phyloP scores from a whole-genome alignment of 768 basidiomycete genomes.

The Suillus plorans region DNA sequence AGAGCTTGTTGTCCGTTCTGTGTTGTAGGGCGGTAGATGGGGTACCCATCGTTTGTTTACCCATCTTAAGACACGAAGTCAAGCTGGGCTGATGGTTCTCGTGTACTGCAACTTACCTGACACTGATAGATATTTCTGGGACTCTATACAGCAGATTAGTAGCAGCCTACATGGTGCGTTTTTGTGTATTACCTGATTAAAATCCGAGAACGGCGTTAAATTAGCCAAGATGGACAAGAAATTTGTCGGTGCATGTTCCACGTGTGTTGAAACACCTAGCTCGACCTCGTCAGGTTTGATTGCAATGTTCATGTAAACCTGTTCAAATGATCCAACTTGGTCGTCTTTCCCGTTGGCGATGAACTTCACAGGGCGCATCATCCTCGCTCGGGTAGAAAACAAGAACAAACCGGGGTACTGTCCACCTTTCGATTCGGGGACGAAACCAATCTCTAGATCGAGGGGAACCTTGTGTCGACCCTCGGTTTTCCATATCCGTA shows the following conservation, averaged over 20 bases:
- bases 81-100: background rate
- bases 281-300: constrained; percentile 86
- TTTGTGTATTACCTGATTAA: constrained; percentile 74
- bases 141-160: constrained; percentile 46
- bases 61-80: constrained; percentile 64
- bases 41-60: constrained; percentile 99
- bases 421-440: constrained; percentile 86
- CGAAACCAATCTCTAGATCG: constrained; percentile 92
- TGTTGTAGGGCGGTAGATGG: constrained; percentile 89
- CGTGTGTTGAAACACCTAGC: constrained; percentile 76
- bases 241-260: constrained; percentile 92
- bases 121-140: constrained; percentile 94
- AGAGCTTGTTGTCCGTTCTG: constrained; percentile 97
- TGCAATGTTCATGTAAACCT: constrained; percentile 99
- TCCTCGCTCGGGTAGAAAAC: constrained; percentile 82
- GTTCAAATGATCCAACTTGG: constrained; percentile 94
- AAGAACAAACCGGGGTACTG: constrained; percentile 97
- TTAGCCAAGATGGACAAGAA: constrained; percentile 97
- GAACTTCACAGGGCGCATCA: constrained; percentile 98
- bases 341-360: constrained; percentile 83
- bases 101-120: constrained; percentile 50
- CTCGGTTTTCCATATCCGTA: constrained; percentile 96
- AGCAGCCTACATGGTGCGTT: background rate
- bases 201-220: constrained; percentile 98
- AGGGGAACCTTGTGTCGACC: constrained; percentile 77